phyloP scores from a whole-genome alignment of 2,329 filamentous ascomycete genomes.

The Colletotrichum cereale region DNA sequence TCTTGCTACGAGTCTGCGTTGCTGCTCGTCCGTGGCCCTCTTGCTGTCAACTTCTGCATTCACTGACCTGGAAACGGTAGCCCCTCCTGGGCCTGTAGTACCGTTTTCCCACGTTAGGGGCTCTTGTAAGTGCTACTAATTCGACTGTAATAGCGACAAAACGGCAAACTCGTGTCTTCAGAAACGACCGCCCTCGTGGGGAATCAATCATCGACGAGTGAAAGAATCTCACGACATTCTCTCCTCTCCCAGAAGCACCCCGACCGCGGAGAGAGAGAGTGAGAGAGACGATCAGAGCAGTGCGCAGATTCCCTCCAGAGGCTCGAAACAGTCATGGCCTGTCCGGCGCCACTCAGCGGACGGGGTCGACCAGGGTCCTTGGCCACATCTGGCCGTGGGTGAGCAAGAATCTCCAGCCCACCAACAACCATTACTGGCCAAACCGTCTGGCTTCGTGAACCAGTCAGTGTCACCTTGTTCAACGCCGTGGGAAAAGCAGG shows the following conservation, averaged over 20 bases:
- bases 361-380: conserved; percentile 33
- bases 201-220: background rate
- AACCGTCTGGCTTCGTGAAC: conserved; percentile 17
- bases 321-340: conserved; percentile 26
- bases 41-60: background rate
- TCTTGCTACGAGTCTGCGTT: conserved; percentile 3
- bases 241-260: background rate
- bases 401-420: conserved; percentile 21
- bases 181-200: background rate
- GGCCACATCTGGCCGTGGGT: conserved; percentile 14
- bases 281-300: background rate
- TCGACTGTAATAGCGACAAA: background rate
- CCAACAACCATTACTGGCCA: conserved; percentile 14
- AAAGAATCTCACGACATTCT: background rate
- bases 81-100: conserved; percentile 16
- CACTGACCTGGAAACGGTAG: conserved; percentile 23
- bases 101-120: conserved; percentile 14
- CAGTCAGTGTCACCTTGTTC: background rate
- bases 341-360: conserved; percentile 29
- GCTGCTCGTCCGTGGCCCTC: background rate
- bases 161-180: background rate
- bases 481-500: background rate
- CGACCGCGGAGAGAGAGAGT: background rate
- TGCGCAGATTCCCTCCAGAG: conserved; percentile 29
- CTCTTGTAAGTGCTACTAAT: conserved; percentile 26